These are phyloP conservation scores for Podaxis mareebaensis DNA, from an alignment of 768 basidiomycete species.

Conservation along the genomic window DNA sequence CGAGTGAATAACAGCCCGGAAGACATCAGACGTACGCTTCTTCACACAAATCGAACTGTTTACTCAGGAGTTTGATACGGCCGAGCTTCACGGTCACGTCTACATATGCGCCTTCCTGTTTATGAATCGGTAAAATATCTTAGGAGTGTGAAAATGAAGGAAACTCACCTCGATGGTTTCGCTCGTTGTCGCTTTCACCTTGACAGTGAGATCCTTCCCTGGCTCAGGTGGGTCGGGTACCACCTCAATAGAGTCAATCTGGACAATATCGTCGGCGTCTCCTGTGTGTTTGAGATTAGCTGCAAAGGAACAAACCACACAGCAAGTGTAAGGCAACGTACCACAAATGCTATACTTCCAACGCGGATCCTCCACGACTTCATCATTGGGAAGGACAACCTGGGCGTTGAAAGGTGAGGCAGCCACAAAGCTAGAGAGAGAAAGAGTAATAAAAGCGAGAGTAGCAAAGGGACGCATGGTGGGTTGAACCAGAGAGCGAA, in stretches of 20 bases:
- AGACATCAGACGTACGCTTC: constrained; percentile 73
- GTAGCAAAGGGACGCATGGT: constrained; percentile 16
- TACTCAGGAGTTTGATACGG: constrained; percentile 82
- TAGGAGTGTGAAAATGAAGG: not conserved
- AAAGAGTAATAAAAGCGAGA: constrained; percentile 3
- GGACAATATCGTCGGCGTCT: constrained; percentile 41
- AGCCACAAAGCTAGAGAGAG: constrained; percentile 20
- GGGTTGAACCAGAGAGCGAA: constrained; percentile 7
- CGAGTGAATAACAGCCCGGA: not conserved
- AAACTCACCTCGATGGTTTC: constrained; percentile 63
- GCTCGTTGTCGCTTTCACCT: constrained; percentile 60
- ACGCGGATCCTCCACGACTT: constrained; percentile 23
- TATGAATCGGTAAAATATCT: constrained; percentile 1
- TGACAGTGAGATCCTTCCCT: constrained; percentile 87
- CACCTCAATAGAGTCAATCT: constrained; percentile 71
- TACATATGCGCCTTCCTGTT: constrained; percentile 87
- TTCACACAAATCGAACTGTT: constrained; percentile 85
- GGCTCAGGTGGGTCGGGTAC: constrained; percentile 89
- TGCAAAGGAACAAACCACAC: not conserved
- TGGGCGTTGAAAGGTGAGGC: constrained; percentile 25
- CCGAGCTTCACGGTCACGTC: constrained; percentile 94
- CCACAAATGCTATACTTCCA: constrained; percentile 81
- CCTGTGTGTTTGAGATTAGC: constrained; percentile 39
- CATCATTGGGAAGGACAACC: constrained; percentile 4
- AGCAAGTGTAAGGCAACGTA: constrained; percentile 35